Percentiles rank a stretch among this genome's conserved stretches.
These are phyloP conservation scores for Ophiostoma himal-ulmi DNA, from an alignment of 2,329 filamentous ascomycete species.

Conservation along the genomic window DNA sequence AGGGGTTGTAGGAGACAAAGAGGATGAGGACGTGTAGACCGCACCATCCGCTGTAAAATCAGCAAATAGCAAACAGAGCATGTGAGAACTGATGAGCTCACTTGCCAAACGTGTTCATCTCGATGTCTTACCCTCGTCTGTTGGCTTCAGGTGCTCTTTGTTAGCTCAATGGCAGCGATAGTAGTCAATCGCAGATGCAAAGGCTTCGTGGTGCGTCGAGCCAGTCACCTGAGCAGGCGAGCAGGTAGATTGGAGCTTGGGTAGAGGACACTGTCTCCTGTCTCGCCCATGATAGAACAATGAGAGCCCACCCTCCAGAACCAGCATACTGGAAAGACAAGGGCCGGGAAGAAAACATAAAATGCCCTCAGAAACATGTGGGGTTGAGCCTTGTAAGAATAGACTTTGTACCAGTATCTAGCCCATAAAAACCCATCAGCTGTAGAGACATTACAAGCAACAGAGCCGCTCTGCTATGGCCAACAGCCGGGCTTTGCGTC, in stretches of 20 bases:
- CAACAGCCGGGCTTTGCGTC: neutral
- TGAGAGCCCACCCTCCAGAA: neutral
- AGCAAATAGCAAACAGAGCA: neutral
- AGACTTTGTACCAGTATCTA: neutral
- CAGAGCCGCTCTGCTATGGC: neutral
- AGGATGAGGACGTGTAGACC: neutral
- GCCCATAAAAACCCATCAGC: neutral
- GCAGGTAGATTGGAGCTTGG: neutral
- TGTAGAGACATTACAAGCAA: neutral
- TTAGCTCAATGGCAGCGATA: neutral
- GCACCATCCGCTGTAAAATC: neutral
- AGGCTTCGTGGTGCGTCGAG: neutral
- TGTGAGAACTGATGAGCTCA: neutral
- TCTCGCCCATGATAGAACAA: neutral
- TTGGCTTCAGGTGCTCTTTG: neutral
- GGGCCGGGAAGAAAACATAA: neutral
- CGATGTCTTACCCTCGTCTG: neutral
- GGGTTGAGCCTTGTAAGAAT: conserved; percentile 5
- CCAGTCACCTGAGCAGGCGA: neutral
- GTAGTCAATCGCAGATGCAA: neutral
- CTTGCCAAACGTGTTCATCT: neutral
- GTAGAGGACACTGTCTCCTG: neutral
- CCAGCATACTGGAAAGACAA: neutral
- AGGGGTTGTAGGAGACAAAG: neutral
- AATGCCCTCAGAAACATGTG: neutral